Conservation (phyloP, 2,329 filamentous ascomycete genomes). For the Ascosphaera pollenicola region DNA sequence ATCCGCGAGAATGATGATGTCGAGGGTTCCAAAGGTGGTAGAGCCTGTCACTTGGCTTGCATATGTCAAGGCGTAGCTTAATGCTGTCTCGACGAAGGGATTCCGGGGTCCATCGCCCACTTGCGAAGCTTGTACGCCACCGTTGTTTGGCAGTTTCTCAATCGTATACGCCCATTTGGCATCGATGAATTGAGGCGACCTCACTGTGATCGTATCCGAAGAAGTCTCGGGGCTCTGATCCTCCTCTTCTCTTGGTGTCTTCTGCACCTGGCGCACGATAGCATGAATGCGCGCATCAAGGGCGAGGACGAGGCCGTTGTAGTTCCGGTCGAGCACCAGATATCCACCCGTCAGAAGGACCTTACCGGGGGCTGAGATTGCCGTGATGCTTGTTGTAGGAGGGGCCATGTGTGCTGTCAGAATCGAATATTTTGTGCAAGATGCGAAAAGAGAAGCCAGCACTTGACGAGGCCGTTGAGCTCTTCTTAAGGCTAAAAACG, state of each 20-base stretch:
- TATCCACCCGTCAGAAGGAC: constrained; percentile 90
- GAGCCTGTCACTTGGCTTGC: constrained; percentile 26
- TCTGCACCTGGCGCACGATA: constrained; percentile 31
- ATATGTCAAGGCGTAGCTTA: constrained; percentile 79
- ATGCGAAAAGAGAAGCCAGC: too few relatives aligned
- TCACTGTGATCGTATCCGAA: constrained; percentile 54
- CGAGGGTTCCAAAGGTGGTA: constrained; percentile 39
- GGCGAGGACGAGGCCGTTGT: constrained; percentile 52
- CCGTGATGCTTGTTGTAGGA: constrained; percentile 16
- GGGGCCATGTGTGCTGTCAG: too few relatives aligned
- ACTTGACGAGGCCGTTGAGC: too few relatives aligned
- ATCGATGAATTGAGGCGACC: constrained; percentile 74
- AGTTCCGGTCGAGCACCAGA: constrained; percentile 69
- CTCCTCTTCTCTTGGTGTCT: constrained; percentile 2
- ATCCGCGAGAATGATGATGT: constrained; percentile 76
- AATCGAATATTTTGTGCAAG: too few relatives aligned
- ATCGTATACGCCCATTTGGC: constrained; percentile 80
- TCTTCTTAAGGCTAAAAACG: too few relatives aligned
- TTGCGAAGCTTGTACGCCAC: constrained; percentile 64
- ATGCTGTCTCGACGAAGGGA: constrained; percentile 76
- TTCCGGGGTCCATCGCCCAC: constrained; percentile 34
- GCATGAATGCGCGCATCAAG: constrained; percentile 43
- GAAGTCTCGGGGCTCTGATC: constrained; percentile 34
- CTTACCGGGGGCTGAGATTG: constrained; percentile 85
- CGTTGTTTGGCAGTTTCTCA: constrained; percentile 42